Conservation (phyloP, 768 basidiomycete species). For the Cyclocybe cylindracea region DNA sequence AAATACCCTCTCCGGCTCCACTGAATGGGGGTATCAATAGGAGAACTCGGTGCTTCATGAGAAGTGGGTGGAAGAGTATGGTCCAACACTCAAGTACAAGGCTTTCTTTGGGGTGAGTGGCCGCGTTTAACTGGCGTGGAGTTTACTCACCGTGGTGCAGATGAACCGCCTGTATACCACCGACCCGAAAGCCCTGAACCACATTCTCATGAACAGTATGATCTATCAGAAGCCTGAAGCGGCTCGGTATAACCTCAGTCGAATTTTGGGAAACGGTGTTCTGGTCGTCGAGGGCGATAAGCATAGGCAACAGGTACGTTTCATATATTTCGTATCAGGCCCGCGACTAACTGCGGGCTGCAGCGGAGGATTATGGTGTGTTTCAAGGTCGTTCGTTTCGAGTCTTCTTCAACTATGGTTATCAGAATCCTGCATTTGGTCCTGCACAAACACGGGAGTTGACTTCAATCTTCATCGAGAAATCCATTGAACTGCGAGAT, state of each 20-base stretch:
- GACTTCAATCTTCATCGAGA: conserved; percentile 52
- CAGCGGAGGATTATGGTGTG: conserved; percentile 45
- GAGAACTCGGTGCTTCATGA: conserved; percentile 36
- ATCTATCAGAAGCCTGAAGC: conserved; percentile 55
- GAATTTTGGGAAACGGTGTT: conserved; percentile 46
- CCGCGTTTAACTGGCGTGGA: background rate
- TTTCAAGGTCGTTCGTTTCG: background rate
- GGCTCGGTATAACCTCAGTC: conserved; percentile 33
- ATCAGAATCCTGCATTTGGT: conserved; percentile 66
- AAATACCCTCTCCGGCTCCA: too few relatives aligned
- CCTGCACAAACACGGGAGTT: conserved; percentile 55
- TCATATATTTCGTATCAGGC: background rate
- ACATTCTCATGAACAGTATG: conserved; percentile 55
- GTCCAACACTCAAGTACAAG: conserved; percentile 41
- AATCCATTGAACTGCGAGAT: conserved; percentile 51
- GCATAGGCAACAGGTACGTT: conserved; percentile 40
- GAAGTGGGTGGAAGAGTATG: conserved; percentile 47
- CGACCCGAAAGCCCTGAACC: conserved; percentile 60
- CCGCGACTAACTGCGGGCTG: background rate
- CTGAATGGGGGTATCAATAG: conserved; percentile 12
- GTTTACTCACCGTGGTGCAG: conserved; percentile 13
- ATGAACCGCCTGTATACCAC: conserved; percentile 46
- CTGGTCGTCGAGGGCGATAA: conserved; percentile 45
- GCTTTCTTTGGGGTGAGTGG: conserved; percentile 38
- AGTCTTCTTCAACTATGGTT: too few relatives aligned